These are phyloP conservation scores for Odonthalia washingtoniensis DNA, from an alignment of 31 red algal genomes.

Conservation along the genomic window DNA sequence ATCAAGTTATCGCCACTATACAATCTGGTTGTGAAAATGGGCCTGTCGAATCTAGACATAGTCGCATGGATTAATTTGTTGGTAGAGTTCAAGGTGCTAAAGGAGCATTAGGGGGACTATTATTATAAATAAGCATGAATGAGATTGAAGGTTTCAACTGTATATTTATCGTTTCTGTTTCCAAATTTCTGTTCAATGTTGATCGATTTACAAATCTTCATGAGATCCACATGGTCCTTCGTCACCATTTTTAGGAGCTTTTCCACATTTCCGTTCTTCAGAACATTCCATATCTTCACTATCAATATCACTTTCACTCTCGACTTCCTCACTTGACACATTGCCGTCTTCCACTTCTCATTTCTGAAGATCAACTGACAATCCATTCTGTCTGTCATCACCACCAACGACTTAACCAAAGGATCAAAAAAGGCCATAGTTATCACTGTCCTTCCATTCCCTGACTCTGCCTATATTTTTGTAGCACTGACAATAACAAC, in stretches of 20 bases:
- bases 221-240: too few relatives aligned
- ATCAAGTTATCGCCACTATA: slow-evolving; percentile 85
- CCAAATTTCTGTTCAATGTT: too few relatives aligned
- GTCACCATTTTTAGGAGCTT: too few relatives aligned
- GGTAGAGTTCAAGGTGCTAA: slow-evolving; percentile 95
- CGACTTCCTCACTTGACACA: neutral
- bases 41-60: slow-evolving; percentile 69
- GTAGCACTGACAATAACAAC: slow-evolving; percentile 68
- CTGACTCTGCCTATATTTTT: slow-evolving; percentile 68
- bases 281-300: too few relatives aligned
- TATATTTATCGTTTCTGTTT: too few relatives aligned
- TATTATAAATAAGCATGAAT: slow-evolving; percentile 56
- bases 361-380: slow-evolving; percentile 60
- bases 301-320: neutral
- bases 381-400: slow-evolving; percentile 62
- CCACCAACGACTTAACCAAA: slow-evolving; percentile 83
- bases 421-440: slow-evolving; percentile 56
- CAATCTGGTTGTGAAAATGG: slow-evolving; percentile 85
- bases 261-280: too few relatives aligned
- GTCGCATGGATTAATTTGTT: slow-evolving; percentile 67
- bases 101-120: slow-evolving; percentile 72
- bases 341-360: slow-evolving; percentile 32
- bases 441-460: slow-evolving; percentile 28
- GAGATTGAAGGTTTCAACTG: too few relatives aligned
- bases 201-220: too few relatives aligned